Base-by-base conservation (phyloP, 2,329 filamentous ascomycete genomes). In the Bisporella sp. region DNA sequence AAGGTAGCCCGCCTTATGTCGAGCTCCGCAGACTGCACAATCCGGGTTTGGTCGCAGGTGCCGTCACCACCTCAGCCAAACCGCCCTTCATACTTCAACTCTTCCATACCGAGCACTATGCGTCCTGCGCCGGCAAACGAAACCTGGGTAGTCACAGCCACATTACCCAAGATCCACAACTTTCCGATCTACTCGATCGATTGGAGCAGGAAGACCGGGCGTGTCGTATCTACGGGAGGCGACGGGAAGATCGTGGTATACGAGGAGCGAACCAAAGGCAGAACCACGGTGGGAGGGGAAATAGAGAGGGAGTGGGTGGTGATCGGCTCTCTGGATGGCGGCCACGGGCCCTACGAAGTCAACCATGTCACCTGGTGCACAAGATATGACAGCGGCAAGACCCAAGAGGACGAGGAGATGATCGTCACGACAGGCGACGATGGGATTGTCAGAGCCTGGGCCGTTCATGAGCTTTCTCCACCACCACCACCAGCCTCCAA, bases 401-500 rank as follows among this genome's bases (percentile, higher is more conserved):
- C 68, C 48, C 74, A 51, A n/a, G 76, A 78, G 1, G 74, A 69
- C 29, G 89, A 96, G 61, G 92, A 97, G 70, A 85, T 96, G 66
- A 73, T 99, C 44, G 73, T 97, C 21, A 93, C 87, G 12, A 96
- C 91, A 0, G 93, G 92, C 0, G 93, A 99, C 66, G 91, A 97
- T 69, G 93, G 93, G 0, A 75, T 86, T 47, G 86, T 96, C 31
- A 85, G 85, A 62, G 82, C 91, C 1, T 99, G 93, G 92, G 77
- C 79, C 55, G 64, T 89, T 32, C 9, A 8, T 2, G 41, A 39
- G 21, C 21, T 21, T 21, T 21, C 21, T 21, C 21, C 21, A 21
- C 21, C 21, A 3, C 21, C 21, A 3, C 21, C 21, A 21, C 2
- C 21, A 21, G 21, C 21, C 21, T 21, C 21, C 21, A 21, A 21